Evolutionary conservation across 306 rosid species (phyloP), one percentile per base, ranked within the genome.

Genomic region (Cicer bijugum): DNA sequence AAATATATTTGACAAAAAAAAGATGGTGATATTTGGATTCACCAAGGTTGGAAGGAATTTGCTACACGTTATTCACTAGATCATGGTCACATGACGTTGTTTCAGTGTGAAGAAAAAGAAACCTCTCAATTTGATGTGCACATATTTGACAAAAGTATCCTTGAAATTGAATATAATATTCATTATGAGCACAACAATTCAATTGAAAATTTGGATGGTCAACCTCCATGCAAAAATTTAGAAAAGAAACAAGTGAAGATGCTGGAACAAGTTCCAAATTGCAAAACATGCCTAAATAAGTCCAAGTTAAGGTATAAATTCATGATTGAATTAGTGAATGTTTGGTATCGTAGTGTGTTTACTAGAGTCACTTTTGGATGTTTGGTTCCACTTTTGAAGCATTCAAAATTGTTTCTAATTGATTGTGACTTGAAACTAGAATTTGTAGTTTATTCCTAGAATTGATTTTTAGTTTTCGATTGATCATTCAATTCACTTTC

Each of bases 1-100:
- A 78, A 62, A 19, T 82, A 47, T 4, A 9, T 37, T 72, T 57
- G 63, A 46, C 9, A 2, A 73, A 67, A 14, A 17, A 6, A 43
- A 33, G 68, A 78, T 43, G 23, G 0, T 28, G 78, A 59, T 37
- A 44, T 74, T 74, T 47, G 50, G 70, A 20, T 74, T 59, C n/a
- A 59, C 11, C 45, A 73, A 10, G 77, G 77, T 45, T 73, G 46
- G 69, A 15, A 59, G 7, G 77, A 73, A 15, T 74, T 74, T 4
- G 70, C 51, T 8, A 35, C 5, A 74, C 42, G 45, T 37, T 74
- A 74, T 11, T 58, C 78, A 2, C 12, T 74, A 17, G 35, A 9
- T 9, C 6, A 40, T 10, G 69, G 69, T 8, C 9, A 64, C 50
- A 16, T 64, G 51, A 2, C 42, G 14, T 0, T 42, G 0, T 40